phyloP scores from a whole-genome alignment of 2,329 filamentous ascomycete species.

The Elsinoe perseae region DNA sequence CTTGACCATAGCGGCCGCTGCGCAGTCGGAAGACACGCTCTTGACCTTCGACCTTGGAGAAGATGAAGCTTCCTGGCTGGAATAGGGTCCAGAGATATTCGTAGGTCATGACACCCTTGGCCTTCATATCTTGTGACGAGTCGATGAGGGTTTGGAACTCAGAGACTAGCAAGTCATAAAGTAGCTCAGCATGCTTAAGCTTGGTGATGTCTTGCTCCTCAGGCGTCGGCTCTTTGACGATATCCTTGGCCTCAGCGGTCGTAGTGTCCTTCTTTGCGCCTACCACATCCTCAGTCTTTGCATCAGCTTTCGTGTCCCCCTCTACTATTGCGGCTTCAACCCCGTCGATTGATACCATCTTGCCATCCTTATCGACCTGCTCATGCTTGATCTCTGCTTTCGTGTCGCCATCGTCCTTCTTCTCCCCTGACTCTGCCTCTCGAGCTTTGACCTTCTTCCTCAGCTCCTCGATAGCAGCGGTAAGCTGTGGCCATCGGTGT shows the following conservation, averaged over 20 bases:
- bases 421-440: not conserved
- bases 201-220: constrained; percentile 23
- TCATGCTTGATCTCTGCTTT: constrained; percentile 2
- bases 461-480: constrained; percentile 34
- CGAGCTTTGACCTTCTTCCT: constrained; percentile 15
- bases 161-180: constrained; percentile 32
- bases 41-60: constrained; percentile 31
- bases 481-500: constrained; percentile 51
- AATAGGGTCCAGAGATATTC: constrained; percentile 32
- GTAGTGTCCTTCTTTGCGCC: constrained; percentile 16
- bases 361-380: constrained; percentile 3
- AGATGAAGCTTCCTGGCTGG: constrained; percentile 29
- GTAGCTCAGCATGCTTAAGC: constrained; percentile 34
- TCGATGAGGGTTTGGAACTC: constrained; percentile 39
- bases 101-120: constrained; percentile 30
- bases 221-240: not conserved
- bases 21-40: constrained; percentile 32
- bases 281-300: not conserved
- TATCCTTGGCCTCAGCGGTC: not conserved
- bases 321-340: not conserved
- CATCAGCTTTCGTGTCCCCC: not conserved
- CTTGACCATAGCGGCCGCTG: constrained; percentile 26
- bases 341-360: not conserved
- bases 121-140: constrained; percentile 32
- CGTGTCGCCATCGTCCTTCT: not conserved